Conservation (phyloP, 116 monocot genomes). For the Thalassia testudinum region DNA sequence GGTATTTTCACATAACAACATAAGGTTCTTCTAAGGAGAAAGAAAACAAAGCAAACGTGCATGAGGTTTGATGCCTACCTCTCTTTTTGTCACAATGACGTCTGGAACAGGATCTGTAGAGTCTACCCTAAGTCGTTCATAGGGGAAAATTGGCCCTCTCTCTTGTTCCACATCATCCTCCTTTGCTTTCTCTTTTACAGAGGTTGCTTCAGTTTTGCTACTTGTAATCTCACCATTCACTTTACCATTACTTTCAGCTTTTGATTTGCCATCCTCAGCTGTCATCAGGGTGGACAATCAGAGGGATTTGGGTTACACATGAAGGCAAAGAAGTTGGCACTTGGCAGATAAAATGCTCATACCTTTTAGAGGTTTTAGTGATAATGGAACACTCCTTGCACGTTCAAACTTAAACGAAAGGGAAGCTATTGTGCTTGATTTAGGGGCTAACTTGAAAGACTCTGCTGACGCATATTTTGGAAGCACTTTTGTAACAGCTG, state of each 20-base stretch:
- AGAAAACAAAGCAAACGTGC: too few species aligned
- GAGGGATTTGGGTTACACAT: too few species aligned
- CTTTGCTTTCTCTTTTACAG: too few species aligned
- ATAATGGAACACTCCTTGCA: not conserved
- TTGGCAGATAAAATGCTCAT: not conserved
- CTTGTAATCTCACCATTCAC: too few species aligned
- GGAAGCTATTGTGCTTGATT: conserved; percentile 39
- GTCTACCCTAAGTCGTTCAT: conserved; percentile 46
- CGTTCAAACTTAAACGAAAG: conserved; percentile 55
- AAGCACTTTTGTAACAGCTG: conserved; percentile 48
- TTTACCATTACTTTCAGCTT: too few species aligned
- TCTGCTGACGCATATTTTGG: conserved; percentile 50
- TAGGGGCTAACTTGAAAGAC: conserved; percentile 22
- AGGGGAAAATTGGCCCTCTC: conserved; percentile 29
- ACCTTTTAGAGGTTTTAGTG: conserved; percentile 22
- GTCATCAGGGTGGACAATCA: too few species aligned
- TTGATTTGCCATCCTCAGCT: too few species aligned
- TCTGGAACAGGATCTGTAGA: conserved; percentile 58
- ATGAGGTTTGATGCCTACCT: conserved; percentile 27
- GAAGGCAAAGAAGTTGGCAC: too few species aligned
- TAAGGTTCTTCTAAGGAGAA: too few species aligned
- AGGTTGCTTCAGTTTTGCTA: too few species aligned
- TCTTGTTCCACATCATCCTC: too few species aligned
- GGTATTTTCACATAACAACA: too few species aligned
- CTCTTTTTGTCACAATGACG: conserved; percentile 79